A percentile compares a stretch with the other conserved stretches of the same genome.
phyloP scores from a whole-genome alignment of 1,284 basidiomycete genomes.

The Cryptococcus sp. region DNA sequence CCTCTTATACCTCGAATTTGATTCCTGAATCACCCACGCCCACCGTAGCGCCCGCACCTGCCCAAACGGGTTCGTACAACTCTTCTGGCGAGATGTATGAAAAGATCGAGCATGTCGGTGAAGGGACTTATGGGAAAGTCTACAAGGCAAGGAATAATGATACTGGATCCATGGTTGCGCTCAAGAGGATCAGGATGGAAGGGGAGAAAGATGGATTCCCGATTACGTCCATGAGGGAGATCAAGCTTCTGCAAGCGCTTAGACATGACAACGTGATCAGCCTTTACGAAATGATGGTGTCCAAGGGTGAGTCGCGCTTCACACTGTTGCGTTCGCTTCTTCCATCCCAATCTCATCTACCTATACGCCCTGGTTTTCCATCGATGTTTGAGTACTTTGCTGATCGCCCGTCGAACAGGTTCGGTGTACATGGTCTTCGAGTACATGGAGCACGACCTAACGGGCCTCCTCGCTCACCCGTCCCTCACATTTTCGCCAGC shows the following conservation, averaged over 20 bases:
- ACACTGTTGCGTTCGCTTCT: constrained; percentile 2
- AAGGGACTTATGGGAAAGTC: constrained; percentile 98
- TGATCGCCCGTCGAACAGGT: constrained; percentile 58
- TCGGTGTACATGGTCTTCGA: constrained; percentile 99
- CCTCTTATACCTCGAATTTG: neutral
- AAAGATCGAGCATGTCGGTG: constrained; percentile 91
- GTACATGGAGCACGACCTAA: constrained; percentile 99
- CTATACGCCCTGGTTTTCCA: neutral
- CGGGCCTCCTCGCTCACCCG: constrained; percentile 89
- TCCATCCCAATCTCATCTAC: neutral
- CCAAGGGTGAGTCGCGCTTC: constrained; percentile 67
- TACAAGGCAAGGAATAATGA: constrained; percentile 91
- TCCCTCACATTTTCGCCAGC: constrained; percentile 79
- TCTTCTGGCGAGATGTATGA: constrained; percentile 63
- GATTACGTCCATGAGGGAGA: constrained; percentile 97
- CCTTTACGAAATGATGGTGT: constrained; percentile 97
- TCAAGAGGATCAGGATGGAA: constrained; percentile 99
- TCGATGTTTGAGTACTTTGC: neutral
- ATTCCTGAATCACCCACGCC: neutral
- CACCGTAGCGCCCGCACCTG: neutral
- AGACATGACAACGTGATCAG: constrained; percentile 86
- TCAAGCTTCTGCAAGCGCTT: constrained; percentile 92
- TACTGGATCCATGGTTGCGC: constrained; percentile 75
- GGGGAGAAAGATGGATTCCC: constrained; percentile 97
- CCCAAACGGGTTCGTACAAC: neutral